phyloP scores from a whole-genome alignment of 495 filamentous ascomycete species.

The Lepraria neglecta region DNA sequence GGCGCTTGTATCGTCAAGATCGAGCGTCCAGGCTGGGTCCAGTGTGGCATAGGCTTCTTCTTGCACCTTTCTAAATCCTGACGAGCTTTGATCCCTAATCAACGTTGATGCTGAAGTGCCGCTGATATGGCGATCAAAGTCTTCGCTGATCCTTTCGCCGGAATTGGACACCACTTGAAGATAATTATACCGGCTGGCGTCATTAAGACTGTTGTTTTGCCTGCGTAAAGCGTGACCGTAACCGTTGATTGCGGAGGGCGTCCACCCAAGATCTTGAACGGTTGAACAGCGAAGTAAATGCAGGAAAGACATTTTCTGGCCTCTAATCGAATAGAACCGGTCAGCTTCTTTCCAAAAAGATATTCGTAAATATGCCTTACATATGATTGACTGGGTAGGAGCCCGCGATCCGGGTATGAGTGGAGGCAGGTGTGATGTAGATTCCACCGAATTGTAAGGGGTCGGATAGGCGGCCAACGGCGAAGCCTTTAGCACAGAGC shows the following conservation, averaged over 20 bases:
- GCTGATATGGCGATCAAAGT: not conserved
- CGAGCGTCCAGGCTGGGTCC: not conserved
- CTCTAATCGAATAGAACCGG: no score
- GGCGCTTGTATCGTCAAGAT: not conserved
- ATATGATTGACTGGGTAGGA: no score
- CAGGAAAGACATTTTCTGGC: no score
- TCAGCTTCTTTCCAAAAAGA: no score
- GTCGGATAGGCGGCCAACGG: not conserved
- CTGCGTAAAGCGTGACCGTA: not conserved
- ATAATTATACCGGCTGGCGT: not conserved
- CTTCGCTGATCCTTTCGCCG: not conserved
- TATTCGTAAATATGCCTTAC: no score
- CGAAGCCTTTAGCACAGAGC: constrained; percentile 3
- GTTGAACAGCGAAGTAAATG: no score
- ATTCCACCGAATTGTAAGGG: not conserved
- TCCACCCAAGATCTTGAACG: no score
- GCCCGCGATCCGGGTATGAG: not conserved
- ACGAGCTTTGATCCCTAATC: no score
- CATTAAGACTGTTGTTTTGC: not conserved
- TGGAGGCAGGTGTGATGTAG: not conserved
- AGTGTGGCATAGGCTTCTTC: not conserved
- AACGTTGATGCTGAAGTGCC: no score
- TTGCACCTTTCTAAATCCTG: not conserved
- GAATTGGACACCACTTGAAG: not conserved
- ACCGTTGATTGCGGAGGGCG: no score